Conservation (phyloP, 1,284 basidiomycete genomes). For the Coriolopsis trogii region DNA sequence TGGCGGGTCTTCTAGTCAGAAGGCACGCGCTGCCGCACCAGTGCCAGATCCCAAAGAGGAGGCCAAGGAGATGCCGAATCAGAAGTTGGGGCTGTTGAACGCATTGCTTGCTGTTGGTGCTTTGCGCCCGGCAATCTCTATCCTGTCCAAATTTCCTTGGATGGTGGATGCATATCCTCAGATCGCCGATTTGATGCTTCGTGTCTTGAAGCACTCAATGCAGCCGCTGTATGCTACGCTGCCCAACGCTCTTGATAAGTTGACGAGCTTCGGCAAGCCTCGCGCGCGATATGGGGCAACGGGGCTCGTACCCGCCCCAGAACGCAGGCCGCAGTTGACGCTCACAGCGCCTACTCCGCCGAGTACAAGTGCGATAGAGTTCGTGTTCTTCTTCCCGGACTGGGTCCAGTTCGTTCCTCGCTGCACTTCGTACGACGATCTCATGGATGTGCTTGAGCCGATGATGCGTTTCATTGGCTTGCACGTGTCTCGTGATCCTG, state of each 20-base stretch:
- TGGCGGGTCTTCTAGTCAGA: slow-evolving; percentile 30
- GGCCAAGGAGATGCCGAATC: slow-evolving; percentile 66
- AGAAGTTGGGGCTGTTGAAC: slow-evolving; percentile 79
- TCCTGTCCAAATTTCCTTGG: slow-evolving; percentile 88
- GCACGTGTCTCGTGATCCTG: slow-evolving; percentile 72
- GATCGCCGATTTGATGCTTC: slow-evolving; percentile 84
- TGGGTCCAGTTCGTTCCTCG: slow-evolving; percentile 78
- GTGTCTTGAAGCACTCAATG: slow-evolving; percentile 71
- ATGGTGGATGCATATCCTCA: slow-evolving; percentile 81
- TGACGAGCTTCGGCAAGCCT: slow-evolving; percentile 61
- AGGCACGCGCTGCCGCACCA: slow-evolving; percentile 31
- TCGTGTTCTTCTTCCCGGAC: slow-evolving; percentile 88
- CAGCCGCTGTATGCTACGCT: slow-evolving; percentile 66
- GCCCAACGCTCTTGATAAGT: slow-evolving; percentile 55
- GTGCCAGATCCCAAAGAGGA: slow-evolving; percentile 50
- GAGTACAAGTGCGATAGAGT: slow-evolving; percentile 67
- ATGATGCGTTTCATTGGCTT: slow-evolving; percentile 77
- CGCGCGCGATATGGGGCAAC: slow-evolving; percentile 62
- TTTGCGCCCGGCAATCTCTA: slow-evolving; percentile 73
- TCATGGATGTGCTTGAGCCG: slow-evolving; percentile 75
- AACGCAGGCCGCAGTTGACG: slow-evolving; percentile 65
- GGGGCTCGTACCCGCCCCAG: slow-evolving; percentile 52
- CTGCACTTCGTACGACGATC: slow-evolving; percentile 66
- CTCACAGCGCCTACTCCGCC: slow-evolving; percentile 78
- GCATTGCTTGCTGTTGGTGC: slow-evolving; percentile 90